Evolutionary conservation across 495 filamentous ascomycete genomes (phyloP), one percentile per base, ranked within the genome.

Genomic region (Lasiosphaeria ovina): DNA sequence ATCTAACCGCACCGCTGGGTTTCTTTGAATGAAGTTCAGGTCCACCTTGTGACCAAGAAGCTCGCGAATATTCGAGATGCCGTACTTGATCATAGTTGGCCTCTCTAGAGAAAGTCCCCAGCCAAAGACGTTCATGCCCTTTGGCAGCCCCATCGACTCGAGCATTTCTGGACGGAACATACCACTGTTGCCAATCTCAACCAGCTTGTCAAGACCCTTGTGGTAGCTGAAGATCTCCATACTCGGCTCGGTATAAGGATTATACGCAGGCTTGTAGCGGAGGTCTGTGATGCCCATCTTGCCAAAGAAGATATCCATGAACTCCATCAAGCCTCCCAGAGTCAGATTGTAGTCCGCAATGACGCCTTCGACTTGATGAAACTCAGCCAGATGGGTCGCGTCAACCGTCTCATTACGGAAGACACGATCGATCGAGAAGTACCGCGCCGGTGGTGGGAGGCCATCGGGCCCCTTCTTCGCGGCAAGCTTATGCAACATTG

Each of bases 101-200:
- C 94, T 77, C 81, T 97, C 93, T 72, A 97, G 74, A 78, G 85
- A 90, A 73, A 97, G 76, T 31, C 93, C 93, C 85, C 89, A 97
- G 35, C 92, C 92, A 76, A 94, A 97, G 3, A 96, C 91, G 59
- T 85, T 72, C 86, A 97, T 84, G 71, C 92, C 85, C 78, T 87
- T 89, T 17, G 93, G 92, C 63, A 97, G 73, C 47, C 92, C 92
- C 89, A 95, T 93, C 6, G 78, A 60, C 68, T 73, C 51, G 68
- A 98, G 72, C 92, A 97, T 96, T 77, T 97, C 94, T 31, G 94
- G 92, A 58, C 94, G 80, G 85, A 98, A 98, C 91, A 97, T 97
- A 60, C 94, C 93, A 66, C 88, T 92, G 75, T 98, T 98, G 36
- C 94, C 94, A 74, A 98, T 98, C 76, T 98, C 92, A 17, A 97